A percentile compares a stretch with the other conserved stretches of the same genome.
phyloP scores from a whole-genome alignment of 495 filamentous ascomycete species.

The Jackrogersella multiformis region DNA sequence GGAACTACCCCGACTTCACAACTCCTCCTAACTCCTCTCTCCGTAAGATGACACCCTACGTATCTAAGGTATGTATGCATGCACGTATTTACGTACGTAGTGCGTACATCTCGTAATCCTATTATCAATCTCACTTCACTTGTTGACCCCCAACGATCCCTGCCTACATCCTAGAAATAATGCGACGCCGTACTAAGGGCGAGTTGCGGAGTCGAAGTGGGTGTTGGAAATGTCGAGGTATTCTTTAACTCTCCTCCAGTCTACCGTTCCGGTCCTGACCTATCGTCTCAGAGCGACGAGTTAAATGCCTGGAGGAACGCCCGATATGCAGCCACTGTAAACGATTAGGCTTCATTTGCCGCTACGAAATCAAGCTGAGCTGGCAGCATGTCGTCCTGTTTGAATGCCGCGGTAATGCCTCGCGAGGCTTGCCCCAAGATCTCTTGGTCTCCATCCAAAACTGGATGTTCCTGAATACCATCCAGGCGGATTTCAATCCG shows the following conservation, averaged over 20 bases:
- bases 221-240: conserved; percentile 35
- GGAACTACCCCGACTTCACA: conserved; percentile 28
- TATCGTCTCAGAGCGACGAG: conserved; percentile 20
- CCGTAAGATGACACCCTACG: too few species aligned
- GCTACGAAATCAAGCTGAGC: conserved; percentile 34
- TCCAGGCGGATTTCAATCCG: conserved; percentile 23
- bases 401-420: neutral
- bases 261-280: conserved; percentile 4
- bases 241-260: neutral
- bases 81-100: neutral
- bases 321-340: conserved; percentile 28
- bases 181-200: conserved; percentile 21
- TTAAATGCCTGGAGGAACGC: conserved; percentile 36
- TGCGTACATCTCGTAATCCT: conserved; percentile 11
- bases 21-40: conserved; percentile 11
- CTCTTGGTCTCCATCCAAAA: conserved; percentile 28
- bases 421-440: conserved; percentile 18
- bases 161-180: neutral
- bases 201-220: conserved; percentile 35
- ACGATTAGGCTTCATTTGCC: conserved; percentile 31
- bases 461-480: conserved; percentile 36
- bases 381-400: conserved; percentile 32
- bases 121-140: conserved; percentile 1
- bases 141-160: conserved; percentile 12
- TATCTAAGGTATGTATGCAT: neutral